Percentiles rank a stretch among this genome's conserved stretches.
Conservation (phyloP, 305 asterid genomes). For the Rubia tinctorum region DNA sequence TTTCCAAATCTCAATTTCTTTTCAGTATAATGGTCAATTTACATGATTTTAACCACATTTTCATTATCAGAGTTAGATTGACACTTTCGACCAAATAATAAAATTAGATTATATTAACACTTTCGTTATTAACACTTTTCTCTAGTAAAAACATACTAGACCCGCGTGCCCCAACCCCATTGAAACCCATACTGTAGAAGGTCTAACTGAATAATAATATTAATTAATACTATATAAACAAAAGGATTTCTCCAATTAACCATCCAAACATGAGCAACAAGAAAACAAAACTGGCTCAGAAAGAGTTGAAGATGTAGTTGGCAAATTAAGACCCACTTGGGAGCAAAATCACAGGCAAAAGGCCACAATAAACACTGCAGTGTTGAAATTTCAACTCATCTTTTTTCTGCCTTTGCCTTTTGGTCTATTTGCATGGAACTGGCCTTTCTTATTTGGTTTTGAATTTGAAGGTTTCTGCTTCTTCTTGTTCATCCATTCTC, state of each 20-base stretch:
- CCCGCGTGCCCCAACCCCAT: too few relatives aligned
- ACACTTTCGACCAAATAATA: too few relatives aligned
- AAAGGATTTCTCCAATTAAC: neutral
- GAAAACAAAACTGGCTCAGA: neutral
- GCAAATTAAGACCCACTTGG: neutral
- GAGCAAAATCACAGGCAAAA: neutral
- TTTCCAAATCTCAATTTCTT: too few relatives aligned
- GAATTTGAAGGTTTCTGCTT: conserved; percentile 30
- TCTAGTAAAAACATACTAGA: too few relatives aligned
- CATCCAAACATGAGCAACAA: too few relatives aligned
- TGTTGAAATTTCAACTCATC: neutral
- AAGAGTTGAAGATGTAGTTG: neutral
- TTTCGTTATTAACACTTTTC: too few relatives aligned
- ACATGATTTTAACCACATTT: too few relatives aligned
- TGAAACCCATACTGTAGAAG: too few relatives aligned
- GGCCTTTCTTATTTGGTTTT: conserved; percentile 26
- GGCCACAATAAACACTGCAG: neutral
- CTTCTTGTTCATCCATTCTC: conserved; percentile 30
- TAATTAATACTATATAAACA: neutral
- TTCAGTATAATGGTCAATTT: too few relatives aligned
- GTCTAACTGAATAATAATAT: too few relatives aligned
- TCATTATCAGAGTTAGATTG: too few relatives aligned
- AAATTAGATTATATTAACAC: too few relatives aligned
- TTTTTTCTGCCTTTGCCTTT: conserved; percentile 28
- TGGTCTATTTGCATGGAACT: conserved; percentile 34